These are phyloP conservation scores for Nannochloris sp. DNA, from an alignment of 139 green algal species.

Conservation along the genomic window DNA sequence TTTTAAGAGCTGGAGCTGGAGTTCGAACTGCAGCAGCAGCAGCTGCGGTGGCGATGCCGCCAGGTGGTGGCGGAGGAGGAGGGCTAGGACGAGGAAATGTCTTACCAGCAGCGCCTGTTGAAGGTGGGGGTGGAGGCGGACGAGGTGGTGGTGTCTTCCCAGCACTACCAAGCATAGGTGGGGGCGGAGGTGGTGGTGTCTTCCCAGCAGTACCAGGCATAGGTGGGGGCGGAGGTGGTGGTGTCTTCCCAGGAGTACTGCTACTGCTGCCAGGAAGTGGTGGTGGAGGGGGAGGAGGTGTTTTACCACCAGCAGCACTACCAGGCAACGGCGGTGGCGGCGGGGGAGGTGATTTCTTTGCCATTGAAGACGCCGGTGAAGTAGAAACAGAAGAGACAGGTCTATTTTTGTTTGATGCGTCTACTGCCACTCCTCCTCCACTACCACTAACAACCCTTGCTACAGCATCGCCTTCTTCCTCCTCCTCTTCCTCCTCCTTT, in stretches of 20 bases:
- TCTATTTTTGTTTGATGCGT: not conserved
- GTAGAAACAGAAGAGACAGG: too few species aligned
- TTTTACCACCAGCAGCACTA: not conserved
- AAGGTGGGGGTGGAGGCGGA: slow-evolving; percentile 1
- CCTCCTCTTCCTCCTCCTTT: not conserved
- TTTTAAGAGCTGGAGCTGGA: slow-evolving; percentile 7
- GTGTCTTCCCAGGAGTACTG: not conserved
- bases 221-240: slow-evolving; percentile 7
- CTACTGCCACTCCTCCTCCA: not conserved
- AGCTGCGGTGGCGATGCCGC: not conserved
- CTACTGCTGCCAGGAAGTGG: not conserved
- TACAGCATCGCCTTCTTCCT: not conserved
- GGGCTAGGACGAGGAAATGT: too few species aligned
- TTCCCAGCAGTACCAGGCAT: not conserved
- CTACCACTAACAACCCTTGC: not conserved
- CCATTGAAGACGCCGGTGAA: not conserved
- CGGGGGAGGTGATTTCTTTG: not conserved
- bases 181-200: not conserved
- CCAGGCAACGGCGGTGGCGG: not conserved
- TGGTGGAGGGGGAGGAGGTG: not conserved
- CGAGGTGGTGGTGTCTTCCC: not conserved
- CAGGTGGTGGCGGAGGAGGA: not conserved
- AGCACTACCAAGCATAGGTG: not conserved
- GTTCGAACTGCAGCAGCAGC: not conserved
- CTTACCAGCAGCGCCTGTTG: not conserved